These are phyloP conservation scores for Larix sibirica DNA, from an alignment of 83 land plant genomes.

Conservation along the genomic window DNA sequence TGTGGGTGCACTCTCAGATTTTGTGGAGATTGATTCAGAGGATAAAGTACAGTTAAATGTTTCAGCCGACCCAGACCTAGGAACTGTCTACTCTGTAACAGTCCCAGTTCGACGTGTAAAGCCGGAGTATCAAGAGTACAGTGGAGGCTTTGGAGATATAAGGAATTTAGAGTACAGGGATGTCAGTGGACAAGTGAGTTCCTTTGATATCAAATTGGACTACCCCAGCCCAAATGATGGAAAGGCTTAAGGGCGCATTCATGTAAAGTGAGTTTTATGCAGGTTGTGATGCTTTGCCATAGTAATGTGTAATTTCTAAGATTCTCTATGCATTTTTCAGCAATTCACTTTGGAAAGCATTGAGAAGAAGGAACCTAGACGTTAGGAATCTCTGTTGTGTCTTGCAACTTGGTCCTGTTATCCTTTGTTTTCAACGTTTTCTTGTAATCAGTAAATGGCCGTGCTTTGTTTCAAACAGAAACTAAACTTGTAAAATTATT, in stretches of 20 bases:
- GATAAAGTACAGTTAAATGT: conserved; percentile 82
- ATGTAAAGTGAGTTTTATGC: not conserved
- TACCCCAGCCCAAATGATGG: conserved; percentile 11
- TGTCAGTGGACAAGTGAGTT: conserved; percentile 9
- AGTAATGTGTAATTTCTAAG: not conserved
- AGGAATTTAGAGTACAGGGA: conserved; percentile 44
- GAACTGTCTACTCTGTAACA: conserved; percentile 77
- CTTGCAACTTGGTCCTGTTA: not conserved
- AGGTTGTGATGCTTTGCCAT: not conserved
- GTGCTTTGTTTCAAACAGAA: not conserved
- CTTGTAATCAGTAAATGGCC: not conserved
- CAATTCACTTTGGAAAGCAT: too few relatives aligned
- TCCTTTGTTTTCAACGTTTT: not conserved
- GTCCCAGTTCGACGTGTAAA: conserved; percentile 79
- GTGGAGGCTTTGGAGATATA: conserved; percentile 35
- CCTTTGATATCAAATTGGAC: conserved; percentile 13
- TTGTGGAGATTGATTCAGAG: conserved; percentile 80
- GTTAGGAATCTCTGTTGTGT: not conserved
- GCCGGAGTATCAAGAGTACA: conserved; percentile 58
- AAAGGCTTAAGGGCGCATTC: not conserved
- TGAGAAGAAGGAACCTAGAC: too few relatives aligned
- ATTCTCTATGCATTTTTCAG: not conserved
- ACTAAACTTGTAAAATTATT: not conserved
- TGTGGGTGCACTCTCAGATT: conserved; percentile 68
- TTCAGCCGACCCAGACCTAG: conserved; percentile 64